phyloP scores from a whole-genome alignment of 768 basidiomycete genomes.

The Trametes punicea region DNA sequence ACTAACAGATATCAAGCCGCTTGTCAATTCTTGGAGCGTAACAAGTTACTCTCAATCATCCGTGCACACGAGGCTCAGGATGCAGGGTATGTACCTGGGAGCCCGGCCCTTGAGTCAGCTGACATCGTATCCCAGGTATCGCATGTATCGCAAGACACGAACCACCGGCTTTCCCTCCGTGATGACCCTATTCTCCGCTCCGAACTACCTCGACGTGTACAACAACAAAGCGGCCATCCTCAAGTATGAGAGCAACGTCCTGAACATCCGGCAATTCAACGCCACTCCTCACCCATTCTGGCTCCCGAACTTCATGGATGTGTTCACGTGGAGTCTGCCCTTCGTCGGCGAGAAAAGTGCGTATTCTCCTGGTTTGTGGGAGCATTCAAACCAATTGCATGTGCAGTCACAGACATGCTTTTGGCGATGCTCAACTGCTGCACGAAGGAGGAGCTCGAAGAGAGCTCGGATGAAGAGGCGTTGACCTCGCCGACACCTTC shows the following conservation, averaged over 20 bases:
- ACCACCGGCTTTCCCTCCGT: constrained; percentile 98
- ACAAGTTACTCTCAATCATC: constrained; percentile 95
- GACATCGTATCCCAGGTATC: constrained; percentile 56
- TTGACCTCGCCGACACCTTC: constrained; percentile 33
- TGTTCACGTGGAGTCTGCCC: constrained; percentile 96
- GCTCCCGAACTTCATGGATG: constrained; percentile 97
- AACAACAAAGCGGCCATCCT: constrained; percentile 99
- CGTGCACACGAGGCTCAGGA: constrained; percentile 98
- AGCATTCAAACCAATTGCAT: background rate
- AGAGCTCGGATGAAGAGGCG: constrained; percentile 49
- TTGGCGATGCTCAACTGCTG: constrained; percentile 96
- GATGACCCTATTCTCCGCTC: constrained; percentile 99
- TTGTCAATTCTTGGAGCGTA: constrained; percentile 95
- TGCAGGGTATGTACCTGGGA: constrained; percentile 66
- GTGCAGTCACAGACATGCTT: constrained; percentile 94
- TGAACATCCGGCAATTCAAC: constrained; percentile 98
- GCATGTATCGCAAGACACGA: constrained; percentile 99
- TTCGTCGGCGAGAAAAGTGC: constrained; percentile 96
- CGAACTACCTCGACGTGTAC: constrained; percentile 97
- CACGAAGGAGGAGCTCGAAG: constrained; percentile 95
- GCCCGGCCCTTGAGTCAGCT: constrained; percentile 3
- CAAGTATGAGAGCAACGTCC: constrained; percentile 98
- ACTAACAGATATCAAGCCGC: constrained; percentile 84
- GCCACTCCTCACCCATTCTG: constrained; percentile 93
- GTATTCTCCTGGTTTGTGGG: constrained; percentile 26